phyloP scores from a whole-genome alignment of 1,139 yeast genomes.

The Debaryomyces singareniensis region DNA sequence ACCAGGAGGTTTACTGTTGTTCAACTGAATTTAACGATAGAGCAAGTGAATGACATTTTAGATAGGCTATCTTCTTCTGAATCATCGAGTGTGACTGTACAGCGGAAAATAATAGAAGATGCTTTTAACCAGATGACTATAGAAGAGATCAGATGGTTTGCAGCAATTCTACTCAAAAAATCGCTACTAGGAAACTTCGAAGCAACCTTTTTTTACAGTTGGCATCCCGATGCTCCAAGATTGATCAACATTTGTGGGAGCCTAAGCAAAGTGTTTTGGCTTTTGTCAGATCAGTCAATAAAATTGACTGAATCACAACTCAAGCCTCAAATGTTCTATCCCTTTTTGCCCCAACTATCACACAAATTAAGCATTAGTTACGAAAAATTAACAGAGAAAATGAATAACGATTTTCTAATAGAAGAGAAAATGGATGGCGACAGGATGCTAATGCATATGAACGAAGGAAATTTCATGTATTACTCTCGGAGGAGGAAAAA shows the following conservation, averaged over 20 bases:
- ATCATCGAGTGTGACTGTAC: slow-evolving; percentile 34
- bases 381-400: slow-evolving; percentile 37
- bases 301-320: slow-evolving; percentile 41
- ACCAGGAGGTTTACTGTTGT: slow-evolving; percentile 31
- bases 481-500: slow-evolving; percentile 69
- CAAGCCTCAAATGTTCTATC: slow-evolving; percentile 40
- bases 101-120: slow-evolving; percentile 38
- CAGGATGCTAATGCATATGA: slow-evolving; percentile 64
- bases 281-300: slow-evolving; percentile 42
- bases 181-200: slow-evolving; percentile 58
- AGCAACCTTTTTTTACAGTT: slow-evolving; percentile 48
- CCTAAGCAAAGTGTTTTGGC: slow-evolving; percentile 55
- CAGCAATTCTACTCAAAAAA: slow-evolving; percentile 59
- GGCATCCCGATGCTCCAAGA: slow-evolving; percentile 79
- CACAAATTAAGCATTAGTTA: slow-evolving; percentile 45
- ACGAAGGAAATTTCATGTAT: slow-evolving; percentile 45
- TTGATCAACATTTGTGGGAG: slow-evolving; percentile 65
- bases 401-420: slow-evolving; percentile 52
- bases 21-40: slow-evolving; percentile 33
- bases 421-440: slow-evolving; percentile 97
- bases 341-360: slow-evolving; percentile 72
- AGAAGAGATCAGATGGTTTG: slow-evolving; percentile 63
- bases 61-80: slow-evolving; percentile 29
- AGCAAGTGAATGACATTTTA: slow-evolving; percentile 50
- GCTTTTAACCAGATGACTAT: slow-evolving; percentile 52